phyloP scores from a whole-genome alignment of 768 basidiomycete species.

The Pleurotus citrinopileatus region DNA sequence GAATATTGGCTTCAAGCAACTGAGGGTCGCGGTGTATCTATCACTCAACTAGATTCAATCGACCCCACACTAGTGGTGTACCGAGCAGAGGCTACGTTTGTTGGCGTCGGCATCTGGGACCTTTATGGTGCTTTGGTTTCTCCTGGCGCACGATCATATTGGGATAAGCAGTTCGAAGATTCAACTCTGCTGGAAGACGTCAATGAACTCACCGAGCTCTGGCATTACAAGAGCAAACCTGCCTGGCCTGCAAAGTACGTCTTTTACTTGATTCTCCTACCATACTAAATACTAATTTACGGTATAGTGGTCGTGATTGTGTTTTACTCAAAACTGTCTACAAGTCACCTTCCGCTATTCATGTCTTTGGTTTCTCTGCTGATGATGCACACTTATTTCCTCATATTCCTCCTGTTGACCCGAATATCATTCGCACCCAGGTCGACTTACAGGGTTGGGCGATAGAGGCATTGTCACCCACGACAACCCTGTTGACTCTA shows the following conservation, averaged over 20 bases:
- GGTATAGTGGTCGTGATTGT: slow-evolving; percentile 77
- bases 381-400: slow-evolving; percentile 89
- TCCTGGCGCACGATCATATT: slow-evolving; percentile 75
- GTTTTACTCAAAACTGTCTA: slow-evolving; percentile 94
- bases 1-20: slow-evolving; percentile 46
- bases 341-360: slow-evolving; percentile 92
- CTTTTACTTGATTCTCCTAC: slow-evolving; percentile 4
- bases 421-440: slow-evolving; percentile 86
- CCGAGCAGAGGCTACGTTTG: slow-evolving; percentile 95
- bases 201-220: slow-evolving; percentile 86
- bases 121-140: slow-evolving; percentile 85
- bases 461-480: slow-evolving; percentile 92
- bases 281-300: slow-evolving; percentile 17
- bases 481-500: slow-evolving; percentile 88
- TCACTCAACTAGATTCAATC: slow-evolving; percentile 95
- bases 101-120: slow-evolving; percentile 95
- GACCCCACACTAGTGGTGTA: slow-evolving; percentile 96
- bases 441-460: slow-evolving; percentile 99
- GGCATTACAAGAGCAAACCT: slow-evolving; percentile 89
- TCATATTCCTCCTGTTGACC: slow-evolving; percentile 60
- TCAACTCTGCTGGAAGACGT: slow-evolving; percentile 85
- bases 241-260: slow-evolving; percentile 92
- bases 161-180: slow-evolving; percentile 92
- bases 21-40: slow-evolving; percentile 86
- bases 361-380: slow-evolving; percentile 92